A percentile compares a stretch with the other conserved stretches of the same genome.
These are phyloP conservation scores for Aspergillus baeticus DNA, from an alignment of 495 filamentous ascomycete genomes.

Conservation along the genomic window DNA sequence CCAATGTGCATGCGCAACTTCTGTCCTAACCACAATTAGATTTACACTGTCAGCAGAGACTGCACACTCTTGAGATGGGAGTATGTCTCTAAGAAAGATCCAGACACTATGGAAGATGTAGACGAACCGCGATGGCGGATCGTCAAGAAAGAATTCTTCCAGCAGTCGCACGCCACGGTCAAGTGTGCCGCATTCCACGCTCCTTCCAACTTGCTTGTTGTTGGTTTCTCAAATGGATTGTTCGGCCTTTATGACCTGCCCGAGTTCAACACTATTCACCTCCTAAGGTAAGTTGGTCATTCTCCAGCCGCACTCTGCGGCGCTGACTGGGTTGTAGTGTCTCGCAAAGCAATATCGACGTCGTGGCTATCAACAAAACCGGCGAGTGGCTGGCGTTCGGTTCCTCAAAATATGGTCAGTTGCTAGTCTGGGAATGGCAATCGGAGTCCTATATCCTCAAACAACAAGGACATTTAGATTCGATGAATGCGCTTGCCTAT, in stretches of 20 bases:
- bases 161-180: slow-evolving; percentile 84
- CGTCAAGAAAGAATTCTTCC: slow-evolving; percentile 81
- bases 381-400: slow-evolving; percentile 98
- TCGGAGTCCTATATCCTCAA: slow-evolving; percentile 99
- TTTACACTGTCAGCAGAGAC: slow-evolving; percentile 70
- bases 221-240: slow-evolving; percentile 90
- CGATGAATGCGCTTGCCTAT: slow-evolving; percentile 91
- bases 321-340: slow-evolving; percentile 57
- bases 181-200: slow-evolving; percentile 87
- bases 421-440: slow-evolving; percentile 99
- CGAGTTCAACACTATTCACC: slow-evolving; percentile 95
- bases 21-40: slow-evolving; percentile 58
- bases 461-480: slow-evolving; percentile 95
- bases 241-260: slow-evolving; percentile 95
- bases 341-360: slow-evolving; percentile 93
- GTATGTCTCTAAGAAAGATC: slow-evolving; percentile 53
- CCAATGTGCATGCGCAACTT: slow-evolving; percentile 34
- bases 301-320: not conserved
- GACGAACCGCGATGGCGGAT: slow-evolving; percentile 81
- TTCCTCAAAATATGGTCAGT: slow-evolving; percentile 90
- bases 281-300: slow-evolving; percentile 50
- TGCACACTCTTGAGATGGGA: slow-evolving; percentile 67
- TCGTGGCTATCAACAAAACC: slow-evolving; percentile 85
- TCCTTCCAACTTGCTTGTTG: slow-evolving; percentile 80
- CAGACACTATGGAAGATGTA: slow-evolving; percentile 58